Base-by-base conservation (phyloP, 73 alveolate species). In the Urostyla sp. region DNA sequence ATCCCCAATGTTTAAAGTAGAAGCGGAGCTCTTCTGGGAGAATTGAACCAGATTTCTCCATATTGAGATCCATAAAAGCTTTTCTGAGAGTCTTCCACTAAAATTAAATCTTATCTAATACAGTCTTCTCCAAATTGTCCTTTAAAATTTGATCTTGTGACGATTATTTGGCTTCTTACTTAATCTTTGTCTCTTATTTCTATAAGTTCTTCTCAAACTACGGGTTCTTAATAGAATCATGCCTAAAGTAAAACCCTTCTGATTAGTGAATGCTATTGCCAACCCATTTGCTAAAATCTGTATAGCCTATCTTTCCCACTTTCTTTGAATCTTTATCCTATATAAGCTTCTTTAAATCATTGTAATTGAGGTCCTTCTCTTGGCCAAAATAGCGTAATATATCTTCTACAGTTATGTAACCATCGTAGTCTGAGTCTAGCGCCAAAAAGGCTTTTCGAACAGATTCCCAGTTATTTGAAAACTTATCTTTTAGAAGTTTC, bases 211-310 rank as follows among this genome's bases (percentile, higher is more conserved):
- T 28, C 21, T 81, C 91, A 53, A 37, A 86, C 32, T 57, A 83
- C 20, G 92, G 92, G 46, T 86, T 86, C 48, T 44, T 72, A 3
- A 86, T 32, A 0, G 90, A 77, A 35, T 86, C 94, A 37, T 86
- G 94, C 26, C 94, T 7, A 56, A 86, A 86, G 78, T 79, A 74
- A 53, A 86, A 86, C 8, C 94, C 94, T 53, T 86, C 94, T 18
- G 82, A 52, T 35, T 78, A 82, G 32, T 84, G 81, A 26, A 86
- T 84, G 40, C 87, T 23, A 20, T 78, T 60, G 11, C 94, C 94
- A 30, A 72, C 61, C 87, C 87, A 78, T 37, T 59, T 67, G 24
- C 58, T 20, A 54, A 81, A 81, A 53, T 81, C 91, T 26, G 72
- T 37, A 51, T 63, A 81, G 76, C 80, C 91, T 20, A 81, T 67